These are phyloP conservation scores for Clonostachys sp. DNA, from an alignment of 2,329 filamentous ascomycete genomes.

Conservation along the genomic window DNA sequence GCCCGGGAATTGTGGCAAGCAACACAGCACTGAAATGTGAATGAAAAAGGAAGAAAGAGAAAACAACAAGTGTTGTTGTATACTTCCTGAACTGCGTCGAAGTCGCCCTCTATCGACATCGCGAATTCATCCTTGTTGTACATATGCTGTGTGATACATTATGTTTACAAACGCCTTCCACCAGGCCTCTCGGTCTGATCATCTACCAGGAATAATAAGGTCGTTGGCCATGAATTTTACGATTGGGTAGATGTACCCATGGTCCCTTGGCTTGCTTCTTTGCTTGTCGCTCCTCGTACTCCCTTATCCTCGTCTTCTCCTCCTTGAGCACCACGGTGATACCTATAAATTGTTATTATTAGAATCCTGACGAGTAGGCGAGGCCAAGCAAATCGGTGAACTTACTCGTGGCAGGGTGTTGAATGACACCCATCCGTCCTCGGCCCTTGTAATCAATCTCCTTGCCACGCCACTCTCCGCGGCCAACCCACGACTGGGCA, in stretches of 20 bases:
- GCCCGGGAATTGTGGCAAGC: too few species aligned
- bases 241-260: constrained; percentile 85
- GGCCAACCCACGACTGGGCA: constrained; percentile 88
- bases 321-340: constrained; percentile 86
- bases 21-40: too few species aligned
- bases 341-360: constrained; percentile 38
- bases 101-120: too few species aligned
- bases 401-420: constrained; percentile 71
- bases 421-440: constrained; percentile 64
- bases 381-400: constrained; percentile 15
- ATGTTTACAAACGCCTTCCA: too few species aligned
- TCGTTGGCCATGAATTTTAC: constrained; percentile 76
- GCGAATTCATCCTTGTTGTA: too few species aligned
- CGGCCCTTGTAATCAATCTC: constrained; percentile 70
- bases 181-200: too few species aligned
- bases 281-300: constrained; percentile 71
- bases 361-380: not conserved
- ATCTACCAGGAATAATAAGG: constrained; percentile 88
- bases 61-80: not conserved
- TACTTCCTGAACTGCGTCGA: not conserved
- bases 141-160: too few species aligned
- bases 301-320: constrained; percentile 81
- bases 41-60: too few species aligned
- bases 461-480: constrained; percentile 56
- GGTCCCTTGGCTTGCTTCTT: constrained; percentile 72